phyloP scores from a whole-genome alignment of 2,329 filamentous ascomycete genomes.

The Cylindrodendrum hubeiense region DNA sequence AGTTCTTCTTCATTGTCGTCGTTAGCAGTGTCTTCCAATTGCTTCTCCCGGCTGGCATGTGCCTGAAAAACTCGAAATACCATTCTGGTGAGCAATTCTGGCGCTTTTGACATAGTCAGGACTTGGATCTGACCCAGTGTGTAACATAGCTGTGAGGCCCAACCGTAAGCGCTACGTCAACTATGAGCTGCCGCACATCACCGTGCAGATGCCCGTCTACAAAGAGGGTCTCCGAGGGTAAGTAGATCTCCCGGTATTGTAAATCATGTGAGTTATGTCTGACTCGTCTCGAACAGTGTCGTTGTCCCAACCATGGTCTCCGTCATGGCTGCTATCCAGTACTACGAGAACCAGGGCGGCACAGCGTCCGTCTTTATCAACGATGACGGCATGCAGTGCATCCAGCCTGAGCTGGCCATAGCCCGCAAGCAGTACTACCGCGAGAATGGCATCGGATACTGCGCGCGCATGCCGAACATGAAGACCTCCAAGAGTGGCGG shows the following conservation, averaged over 20 bases:
- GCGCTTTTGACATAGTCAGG: not conserved
- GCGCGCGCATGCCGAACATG: constrained; percentile 62
- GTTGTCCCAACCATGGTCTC: constrained; percentile 68
- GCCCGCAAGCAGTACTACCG: constrained; percentile 67
- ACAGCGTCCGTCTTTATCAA: constrained; percentile 77
- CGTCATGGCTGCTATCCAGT: constrained; percentile 68
- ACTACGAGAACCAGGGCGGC: constrained; percentile 73
- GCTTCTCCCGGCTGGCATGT: constrained; percentile 41
- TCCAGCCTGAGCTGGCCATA: constrained; percentile 61
- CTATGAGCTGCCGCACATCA: constrained; percentile 58
- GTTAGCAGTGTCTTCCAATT: constrained; percentile 43
- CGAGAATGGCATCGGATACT: constrained; percentile 69
- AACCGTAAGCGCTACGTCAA: constrained; percentile 41
- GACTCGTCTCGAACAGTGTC: constrained; percentile 41
- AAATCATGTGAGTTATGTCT: not conserved
- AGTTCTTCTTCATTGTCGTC: constrained; percentile 46
- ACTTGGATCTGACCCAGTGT: not conserved
- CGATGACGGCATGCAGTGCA: constrained; percentile 75
- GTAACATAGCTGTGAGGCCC: constrained; percentile 34
- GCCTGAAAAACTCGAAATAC: constrained; percentile 41
- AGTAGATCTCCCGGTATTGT: not conserved
- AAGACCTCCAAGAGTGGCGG: constrained; percentile 35
- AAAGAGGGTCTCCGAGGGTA: constrained; percentile 50
- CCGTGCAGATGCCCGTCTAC: constrained; percentile 61
- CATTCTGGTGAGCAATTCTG: constrained; percentile 33